Evolutionary conservation across 768 basidiomycete genomes (phyloP).

Genomic region (Amanita polypyramis): DNA sequence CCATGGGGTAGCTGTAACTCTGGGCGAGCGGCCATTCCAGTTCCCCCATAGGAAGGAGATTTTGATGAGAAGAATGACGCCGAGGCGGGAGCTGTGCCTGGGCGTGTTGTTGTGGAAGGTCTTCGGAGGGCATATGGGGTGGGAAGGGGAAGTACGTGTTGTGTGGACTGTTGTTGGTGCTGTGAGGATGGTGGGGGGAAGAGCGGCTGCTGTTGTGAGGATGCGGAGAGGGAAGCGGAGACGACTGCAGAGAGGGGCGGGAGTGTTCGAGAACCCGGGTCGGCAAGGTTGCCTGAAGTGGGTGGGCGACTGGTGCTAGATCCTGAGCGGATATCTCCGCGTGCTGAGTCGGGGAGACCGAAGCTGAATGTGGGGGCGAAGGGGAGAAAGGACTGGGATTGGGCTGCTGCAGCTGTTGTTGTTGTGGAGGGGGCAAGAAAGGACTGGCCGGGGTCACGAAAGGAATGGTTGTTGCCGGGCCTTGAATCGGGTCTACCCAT

Average conservation of each 20-base stretch:
- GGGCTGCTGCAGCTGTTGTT: constrained; percentile 4
- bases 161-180: constrained; percentile 25
- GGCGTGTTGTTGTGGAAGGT: constrained; percentile 52
- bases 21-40: constrained; percentile 39
- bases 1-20: constrained; percentile 27
- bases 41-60: constrained; percentile 36
- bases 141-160: constrained; percentile 48
- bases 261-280: constrained; percentile 36
- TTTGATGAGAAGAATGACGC: constrained; percentile 48
- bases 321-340: constrained; percentile 17
- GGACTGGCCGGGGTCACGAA: constrained; percentile 76
- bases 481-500: constrained; percentile 27
- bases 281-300: constrained; percentile 35
- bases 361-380: constrained; percentile 28
- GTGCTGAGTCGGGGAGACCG: constrained; percentile 17
- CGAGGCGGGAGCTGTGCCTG: constrained; percentile 64
- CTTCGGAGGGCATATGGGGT: constrained; percentile 41
- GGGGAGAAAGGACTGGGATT: constrained; percentile 19
- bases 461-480: constrained; percentile 41
- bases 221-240: constrained; percentile 54
- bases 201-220: constrained; percentile 28
- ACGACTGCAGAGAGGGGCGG: constrained; percentile 69
- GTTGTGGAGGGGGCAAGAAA: constrained; percentile 50
- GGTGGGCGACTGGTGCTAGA: constrained; percentile 34
- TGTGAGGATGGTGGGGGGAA: constrained; percentile 14